Conservation (phyloP, 768 basidiomycete species). For the Chlorophyllum brunneum region DNA sequence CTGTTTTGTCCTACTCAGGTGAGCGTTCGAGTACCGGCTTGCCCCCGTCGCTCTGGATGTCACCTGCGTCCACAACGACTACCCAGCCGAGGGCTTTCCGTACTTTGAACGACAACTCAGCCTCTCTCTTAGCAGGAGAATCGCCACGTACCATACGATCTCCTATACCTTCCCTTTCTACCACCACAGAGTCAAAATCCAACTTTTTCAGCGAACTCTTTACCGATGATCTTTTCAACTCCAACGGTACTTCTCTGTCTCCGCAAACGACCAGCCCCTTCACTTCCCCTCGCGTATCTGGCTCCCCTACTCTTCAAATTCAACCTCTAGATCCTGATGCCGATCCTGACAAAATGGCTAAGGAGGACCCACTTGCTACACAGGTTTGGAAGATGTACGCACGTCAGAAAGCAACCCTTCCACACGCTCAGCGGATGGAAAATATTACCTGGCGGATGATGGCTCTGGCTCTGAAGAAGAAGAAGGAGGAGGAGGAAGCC, state of each 20-base stretch:
- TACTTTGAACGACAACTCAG: constrained; percentile 30
- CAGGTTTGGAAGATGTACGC: constrained; percentile 98
- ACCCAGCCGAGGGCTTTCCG: constrained; percentile 22
- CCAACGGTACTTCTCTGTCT: constrained; percentile 31
- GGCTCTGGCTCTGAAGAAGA: constrained; percentile 90
- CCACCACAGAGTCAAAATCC: constrained; percentile 53
- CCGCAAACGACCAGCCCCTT: constrained; percentile 48
- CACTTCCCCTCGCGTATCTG: constrained; percentile 61
- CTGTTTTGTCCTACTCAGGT: constrained; percentile 28
- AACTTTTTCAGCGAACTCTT: constrained; percentile 68
- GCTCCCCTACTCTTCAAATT: constrained; percentile 65
- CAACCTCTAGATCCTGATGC: constrained; percentile 37
- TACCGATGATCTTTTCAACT: constrained; percentile 60
- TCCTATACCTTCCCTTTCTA: constrained; percentile 39
- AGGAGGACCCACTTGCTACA: constrained; percentile 87
- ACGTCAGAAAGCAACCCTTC: constrained; percentile 81
- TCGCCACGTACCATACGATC: constrained; percentile 26
- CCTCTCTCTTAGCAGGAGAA: constrained; percentile 25
- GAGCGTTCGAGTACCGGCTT: constrained; percentile 54
- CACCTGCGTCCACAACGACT: constrained; percentile 47
- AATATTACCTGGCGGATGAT: constrained; percentile 99
- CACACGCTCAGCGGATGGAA: constrained; percentile 95
- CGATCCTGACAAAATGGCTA: constrained; percentile 65
- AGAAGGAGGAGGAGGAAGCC: constrained; percentile 67
- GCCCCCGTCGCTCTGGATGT: constrained; percentile 85